Conservation (phyloP, 495 filamentous ascomycete species). For the Aspergillus diversus region DNA sequence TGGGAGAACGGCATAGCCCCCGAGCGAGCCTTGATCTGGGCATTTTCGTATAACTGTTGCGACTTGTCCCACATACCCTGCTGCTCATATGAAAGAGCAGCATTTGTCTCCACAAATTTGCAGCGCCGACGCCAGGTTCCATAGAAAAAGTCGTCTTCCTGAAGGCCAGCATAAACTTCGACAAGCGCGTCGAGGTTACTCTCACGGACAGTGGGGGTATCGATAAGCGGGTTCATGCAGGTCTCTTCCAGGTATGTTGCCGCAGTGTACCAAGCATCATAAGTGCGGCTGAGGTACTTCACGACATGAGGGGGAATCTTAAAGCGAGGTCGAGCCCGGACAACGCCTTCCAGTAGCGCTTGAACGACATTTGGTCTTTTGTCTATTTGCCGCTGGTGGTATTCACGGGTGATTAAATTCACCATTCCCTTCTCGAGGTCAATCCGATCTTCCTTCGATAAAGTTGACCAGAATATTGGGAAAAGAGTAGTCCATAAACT, state of each 20-base stretch:
- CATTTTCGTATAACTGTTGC: slow-evolving; percentile 91
- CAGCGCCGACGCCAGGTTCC: slow-evolving; percentile 95
- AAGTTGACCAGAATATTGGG: slow-evolving; percentile 88
- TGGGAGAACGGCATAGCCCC: slow-evolving; percentile 93
- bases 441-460: slow-evolving; percentile 83
- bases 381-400: slow-evolving; percentile 90
- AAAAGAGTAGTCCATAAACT: slow-evolving; percentile 90
- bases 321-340: slow-evolving; percentile 78
- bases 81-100: slow-evolving; percentile 95
- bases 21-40: slow-evolving; percentile 94
- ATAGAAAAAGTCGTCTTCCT: slow-evolving; percentile 97
- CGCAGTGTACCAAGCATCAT: slow-evolving; percentile 94
- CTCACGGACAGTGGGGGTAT: slow-evolving; percentile 80
- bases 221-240: slow-evolving; percentile 79
- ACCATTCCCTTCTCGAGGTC: slow-evolving; percentile 91
- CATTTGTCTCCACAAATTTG: slow-evolving; percentile 95
- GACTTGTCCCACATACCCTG: slow-evolving; percentile 99
- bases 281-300: slow-evolving; percentile 88
- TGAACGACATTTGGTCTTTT: slow-evolving; percentile 94
- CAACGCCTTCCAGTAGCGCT: slow-evolving; percentile 82
- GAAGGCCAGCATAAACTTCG: slow-evolving; percentile 83
- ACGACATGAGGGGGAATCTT: slow-evolving; percentile 94
- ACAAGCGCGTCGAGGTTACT: slow-evolving; percentile 93
- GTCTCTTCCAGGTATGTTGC: slow-evolving; percentile 81
- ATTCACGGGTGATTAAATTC: slow-evolving; percentile 86